Evolutionary conservation across 2,329 filamentous ascomycete genomes (phyloP), one percentile per base, ranked within the genome.

Genomic region (Aphanocladium album): DNA sequence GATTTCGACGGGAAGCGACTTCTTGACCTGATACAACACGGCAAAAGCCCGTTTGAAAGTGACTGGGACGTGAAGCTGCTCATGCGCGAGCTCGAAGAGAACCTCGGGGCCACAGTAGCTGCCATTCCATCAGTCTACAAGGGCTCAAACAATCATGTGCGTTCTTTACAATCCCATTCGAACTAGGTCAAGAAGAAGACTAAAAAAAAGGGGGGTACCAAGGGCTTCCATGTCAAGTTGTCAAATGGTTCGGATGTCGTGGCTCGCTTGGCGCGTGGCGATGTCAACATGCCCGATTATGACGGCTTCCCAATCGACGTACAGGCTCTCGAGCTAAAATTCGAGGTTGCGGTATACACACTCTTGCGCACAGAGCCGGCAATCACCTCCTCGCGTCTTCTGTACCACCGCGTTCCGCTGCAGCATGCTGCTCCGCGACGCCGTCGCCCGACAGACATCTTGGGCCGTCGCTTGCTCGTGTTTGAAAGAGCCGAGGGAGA

Each of bases 71-170:
- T 71, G 12, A 62, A 64, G 25, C 57, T 66, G 8, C 67, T 72
- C 30, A 65, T 71, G 47, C 51, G 45, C 52, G 70, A 71, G 56
- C 62, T 70, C 41, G 68, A 71, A 56, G 50, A 67, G 39, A 62
- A 52, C 33, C 60, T 69, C 47, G 55, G 27, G 21, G 45, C 62
- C 35, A 37, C 56, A 12, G 67, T 72, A 51, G 49, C 62, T 33
- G 67, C 70, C 33, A 70, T 71, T 39, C 66, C 68, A 7, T 9
- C 39, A 17, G 60, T 70, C 37, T 51, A 54, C 37, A 62, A 51
- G 17, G 68, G 68, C 30, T 70, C 68, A 17, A 69, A 71, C 62
- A 66, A 70, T 62, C 71, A 69, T 57, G 70, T 68, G 21, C 62
- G 63, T 64, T 50, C 60, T 35, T 55, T 64, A 16, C 23, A 37